Evolutionary conservation across 108 stramenopile genomes (phyloP).

Genomic region (Stephanodiscus triporus): DNA sequence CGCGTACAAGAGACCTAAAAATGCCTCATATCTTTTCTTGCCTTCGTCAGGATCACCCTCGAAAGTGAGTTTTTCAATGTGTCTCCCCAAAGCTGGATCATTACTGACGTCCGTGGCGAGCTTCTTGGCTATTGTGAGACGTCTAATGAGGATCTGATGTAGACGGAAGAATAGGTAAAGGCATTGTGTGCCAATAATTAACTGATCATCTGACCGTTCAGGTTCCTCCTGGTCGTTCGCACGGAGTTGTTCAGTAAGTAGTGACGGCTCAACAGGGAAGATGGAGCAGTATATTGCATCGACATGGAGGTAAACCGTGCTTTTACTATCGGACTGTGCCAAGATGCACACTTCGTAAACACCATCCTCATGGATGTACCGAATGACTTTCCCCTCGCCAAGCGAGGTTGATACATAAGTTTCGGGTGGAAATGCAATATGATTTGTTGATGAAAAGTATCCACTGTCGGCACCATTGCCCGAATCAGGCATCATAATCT

Average conservation of each 20-base stretch:
- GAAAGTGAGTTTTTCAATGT: slow-evolving; percentile 71
- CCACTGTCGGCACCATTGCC: slow-evolving; percentile 4
- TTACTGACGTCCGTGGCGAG: slow-evolving; percentile 65
- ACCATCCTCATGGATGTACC: slow-evolving; percentile 53
- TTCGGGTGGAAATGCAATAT: slow-evolving; percentile 77
- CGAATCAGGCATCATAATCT: slow-evolving; percentile 20
- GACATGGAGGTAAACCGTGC: slow-evolving; percentile 58
- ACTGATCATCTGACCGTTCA: slow-evolving; percentile 65
- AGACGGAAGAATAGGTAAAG: slow-evolving; percentile 87
- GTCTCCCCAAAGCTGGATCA: slow-evolving; percentile 59
- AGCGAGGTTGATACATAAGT: slow-evolving; percentile 72
- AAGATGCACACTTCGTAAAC: slow-evolving; percentile 63
- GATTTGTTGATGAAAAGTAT: slow-evolving; percentile 44
- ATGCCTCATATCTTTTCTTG: slow-evolving; percentile 76
- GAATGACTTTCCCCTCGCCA: slow-evolving; percentile 69
- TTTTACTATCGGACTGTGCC: slow-evolving; percentile 36
- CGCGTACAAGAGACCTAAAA: slow-evolving; percentile 70
- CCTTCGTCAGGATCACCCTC: slow-evolving; percentile 60
- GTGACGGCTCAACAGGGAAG: slow-evolving; percentile 68
- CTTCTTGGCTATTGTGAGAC: slow-evolving; percentile 77
- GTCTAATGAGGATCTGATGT: slow-evolving; percentile 80
- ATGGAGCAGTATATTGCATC: slow-evolving; percentile 77
- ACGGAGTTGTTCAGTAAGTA: slow-evolving; percentile 69
- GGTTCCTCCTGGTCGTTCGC: slow-evolving; percentile 62
- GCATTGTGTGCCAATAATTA: slow-evolving; percentile 85